phyloP scores from a whole-genome alignment of 192 early-diverging fungal genomes.

The Bifiguratus adelaidae region DNA sequence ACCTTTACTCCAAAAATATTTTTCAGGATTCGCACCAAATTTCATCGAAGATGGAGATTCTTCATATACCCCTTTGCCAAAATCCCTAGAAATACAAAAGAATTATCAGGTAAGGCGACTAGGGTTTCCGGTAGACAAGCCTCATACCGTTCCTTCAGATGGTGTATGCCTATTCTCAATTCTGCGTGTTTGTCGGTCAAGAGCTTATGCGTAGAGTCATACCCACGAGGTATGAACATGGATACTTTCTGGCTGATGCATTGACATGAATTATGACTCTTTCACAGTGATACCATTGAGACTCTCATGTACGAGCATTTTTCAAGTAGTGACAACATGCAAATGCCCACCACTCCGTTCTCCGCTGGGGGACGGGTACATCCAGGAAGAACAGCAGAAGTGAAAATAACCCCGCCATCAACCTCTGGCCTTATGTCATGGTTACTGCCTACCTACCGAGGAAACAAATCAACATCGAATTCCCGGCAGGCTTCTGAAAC shows the following conservation, averaged over 20 bases:
- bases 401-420: background rate
- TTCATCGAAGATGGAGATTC: constrained; percentile 17
- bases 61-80: no score
- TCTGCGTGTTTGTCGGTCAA: constrained; percentile 40
- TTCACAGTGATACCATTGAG: constrained; percentile 35
- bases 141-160: constrained; percentile 19
- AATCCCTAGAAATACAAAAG: constrained; percentile 28
- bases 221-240: constrained; percentile 26
- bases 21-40: constrained; percentile 34
- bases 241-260: background rate
- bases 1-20: constrained; percentile 45
- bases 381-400: constrained; percentile 2
- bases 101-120: constrained; percentile 28
- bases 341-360: constrained; percentile 12
- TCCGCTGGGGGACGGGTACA: constrained; percentile 2
- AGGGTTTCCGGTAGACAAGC: background rate
- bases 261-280: background rate
- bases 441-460: background rate
- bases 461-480: background rate
- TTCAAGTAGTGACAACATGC: constrained; percentile 16
- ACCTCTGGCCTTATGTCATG: background rate
- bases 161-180: constrained; percentile 44
- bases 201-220: constrained; percentile 38
- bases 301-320: constrained; percentile 33
- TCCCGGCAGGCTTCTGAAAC: background rate